These are phyloP conservation scores for Talaromyces wortmannii DNA, from an alignment of 495 filamentous ascomycete genomes.

Conservation along the genomic window DNA sequence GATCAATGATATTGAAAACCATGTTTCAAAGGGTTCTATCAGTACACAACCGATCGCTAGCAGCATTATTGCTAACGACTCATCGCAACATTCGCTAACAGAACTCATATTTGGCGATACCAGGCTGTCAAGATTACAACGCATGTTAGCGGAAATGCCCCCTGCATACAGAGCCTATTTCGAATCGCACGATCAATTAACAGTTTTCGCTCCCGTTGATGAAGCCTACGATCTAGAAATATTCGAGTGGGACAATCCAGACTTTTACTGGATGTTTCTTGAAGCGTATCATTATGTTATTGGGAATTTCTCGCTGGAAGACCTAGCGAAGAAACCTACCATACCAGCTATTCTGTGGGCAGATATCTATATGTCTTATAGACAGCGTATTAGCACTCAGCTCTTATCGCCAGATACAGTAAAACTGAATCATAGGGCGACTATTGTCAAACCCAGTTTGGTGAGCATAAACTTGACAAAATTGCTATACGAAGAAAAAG, in stretches of 20 bases:
- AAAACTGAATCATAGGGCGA: neutral
- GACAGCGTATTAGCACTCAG: neutral
- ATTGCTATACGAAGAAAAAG: neutral
- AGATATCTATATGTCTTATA: neutral
- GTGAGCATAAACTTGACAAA: neutral
- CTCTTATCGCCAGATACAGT: too few species aligned
- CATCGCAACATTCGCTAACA: too few species aligned
- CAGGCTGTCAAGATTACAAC: too few species aligned
- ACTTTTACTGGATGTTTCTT: neutral
- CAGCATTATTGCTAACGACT: too few species aligned
- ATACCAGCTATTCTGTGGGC: neutral
- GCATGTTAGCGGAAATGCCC: too few species aligned
- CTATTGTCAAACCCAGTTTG: neutral
- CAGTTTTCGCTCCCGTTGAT: slow-evolving; percentile 74
- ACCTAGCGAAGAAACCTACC: neutral
- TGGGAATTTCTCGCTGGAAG: neutral
- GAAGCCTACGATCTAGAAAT: slow-evolving; percentile 41
- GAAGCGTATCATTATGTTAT: neutral
- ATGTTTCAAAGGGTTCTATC: too few species aligned
- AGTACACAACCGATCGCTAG: too few species aligned
- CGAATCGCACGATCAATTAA: slow-evolving; percentile 49
- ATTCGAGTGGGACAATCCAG: neutral
- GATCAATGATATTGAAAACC: too few species aligned
- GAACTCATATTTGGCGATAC: too few species aligned
- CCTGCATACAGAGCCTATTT: too few species aligned